phyloP scores from a whole-genome alignment of 108 stramenopile species.

The Pseudonitzschia delicatissima region DNA sequence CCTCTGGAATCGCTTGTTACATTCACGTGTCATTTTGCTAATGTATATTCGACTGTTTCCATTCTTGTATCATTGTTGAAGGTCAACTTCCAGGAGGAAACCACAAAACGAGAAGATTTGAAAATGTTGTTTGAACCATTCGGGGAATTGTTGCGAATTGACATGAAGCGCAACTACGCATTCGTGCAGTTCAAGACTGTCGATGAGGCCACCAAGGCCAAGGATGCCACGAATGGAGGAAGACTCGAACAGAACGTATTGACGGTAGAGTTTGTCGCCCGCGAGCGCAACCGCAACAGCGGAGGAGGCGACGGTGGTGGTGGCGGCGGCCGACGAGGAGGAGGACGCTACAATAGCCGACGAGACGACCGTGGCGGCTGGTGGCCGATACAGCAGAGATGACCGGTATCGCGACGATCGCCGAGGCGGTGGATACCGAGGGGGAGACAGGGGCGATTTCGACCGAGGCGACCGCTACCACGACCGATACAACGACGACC shows the following conservation, averaged over 20 bases:
- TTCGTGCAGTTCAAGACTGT: constrained; percentile 82
- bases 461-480: background rate
- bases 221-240: constrained; percentile 82
- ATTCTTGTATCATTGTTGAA: constrained; percentile 28
- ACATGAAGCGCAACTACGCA: constrained; percentile 92
- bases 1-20: no score
- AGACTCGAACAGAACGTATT: constrained; percentile 82
- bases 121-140: constrained; percentile 77
- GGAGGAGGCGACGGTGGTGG: constrained; percentile 29
- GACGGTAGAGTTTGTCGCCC: constrained; percentile 85
- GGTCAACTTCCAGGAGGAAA: constrained; percentile 85
- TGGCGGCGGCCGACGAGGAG: constrained; percentile 33
- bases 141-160: constrained; percentile 78
- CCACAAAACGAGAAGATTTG: constrained; percentile 82
- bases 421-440: constrained; percentile 17
- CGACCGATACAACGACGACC: constrained; percentile 8
- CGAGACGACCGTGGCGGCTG: constrained; percentile 39
- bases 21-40: no score
- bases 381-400: constrained; percentile 35
- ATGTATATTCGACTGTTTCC: background rate
- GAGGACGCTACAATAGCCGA: constrained; percentile 16
- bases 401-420: constrained; percentile 23
- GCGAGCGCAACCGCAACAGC: constrained; percentile 36
- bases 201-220: constrained; percentile 74
- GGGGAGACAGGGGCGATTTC: constrained; percentile 5